These are phyloP conservation scores for Scleroderma citrinum DNA, from an alignment of 768 basidiomycete species.

Conservation along the genomic window DNA sequence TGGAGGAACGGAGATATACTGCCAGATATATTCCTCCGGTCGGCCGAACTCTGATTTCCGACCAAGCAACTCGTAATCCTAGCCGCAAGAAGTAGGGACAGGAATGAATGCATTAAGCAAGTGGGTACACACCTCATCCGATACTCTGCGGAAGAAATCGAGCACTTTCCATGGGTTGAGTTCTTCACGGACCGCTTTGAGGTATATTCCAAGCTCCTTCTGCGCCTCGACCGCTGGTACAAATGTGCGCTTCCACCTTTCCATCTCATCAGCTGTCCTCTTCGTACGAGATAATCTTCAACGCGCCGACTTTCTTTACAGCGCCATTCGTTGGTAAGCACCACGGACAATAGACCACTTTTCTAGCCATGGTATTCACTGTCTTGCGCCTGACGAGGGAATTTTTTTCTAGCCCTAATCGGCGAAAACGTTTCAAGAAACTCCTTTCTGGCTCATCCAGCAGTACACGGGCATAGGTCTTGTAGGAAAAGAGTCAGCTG, in stretches of 20 bases:
- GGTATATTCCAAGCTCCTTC: conserved; percentile 77
- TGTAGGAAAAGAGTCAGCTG: background rate
- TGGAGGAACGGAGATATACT: conserved; percentile 96
- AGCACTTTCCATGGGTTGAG: conserved; percentile 91
- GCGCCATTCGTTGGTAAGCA: conserved; percentile 91
- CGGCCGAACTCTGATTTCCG: conserved; percentile 82
- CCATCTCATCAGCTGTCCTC: conserved; percentile 85
- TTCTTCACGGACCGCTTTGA: conserved; percentile 88
- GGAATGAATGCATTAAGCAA: background rate
- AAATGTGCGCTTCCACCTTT: conserved; percentile 82
- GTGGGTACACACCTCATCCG: conserved; percentile 63
- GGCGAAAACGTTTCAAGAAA: conserved; percentile 86
- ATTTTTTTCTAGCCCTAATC: conserved; percentile 87
- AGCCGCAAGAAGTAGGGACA: conserved; percentile 4
- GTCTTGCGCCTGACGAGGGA: conserved; percentile 83
- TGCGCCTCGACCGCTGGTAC: conserved; percentile 75
- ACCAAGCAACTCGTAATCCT: conserved; percentile 96
- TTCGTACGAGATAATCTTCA: conserved; percentile 93
- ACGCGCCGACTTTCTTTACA: conserved; percentile 90
- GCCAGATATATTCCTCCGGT: conserved; percentile 98
- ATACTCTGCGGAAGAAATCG: conserved; percentile 87
- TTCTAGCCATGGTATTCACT: conserved; percentile 82
- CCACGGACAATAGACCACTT: conserved; percentile 87
- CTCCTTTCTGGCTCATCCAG: conserved; percentile 79
- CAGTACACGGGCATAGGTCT: conserved; percentile 91